Evolutionary conservation across 345 rosid genomes (phyloP), one percentile per base, ranked within the genome.

Genomic region (Crucihimalaya himalaica): DNA sequence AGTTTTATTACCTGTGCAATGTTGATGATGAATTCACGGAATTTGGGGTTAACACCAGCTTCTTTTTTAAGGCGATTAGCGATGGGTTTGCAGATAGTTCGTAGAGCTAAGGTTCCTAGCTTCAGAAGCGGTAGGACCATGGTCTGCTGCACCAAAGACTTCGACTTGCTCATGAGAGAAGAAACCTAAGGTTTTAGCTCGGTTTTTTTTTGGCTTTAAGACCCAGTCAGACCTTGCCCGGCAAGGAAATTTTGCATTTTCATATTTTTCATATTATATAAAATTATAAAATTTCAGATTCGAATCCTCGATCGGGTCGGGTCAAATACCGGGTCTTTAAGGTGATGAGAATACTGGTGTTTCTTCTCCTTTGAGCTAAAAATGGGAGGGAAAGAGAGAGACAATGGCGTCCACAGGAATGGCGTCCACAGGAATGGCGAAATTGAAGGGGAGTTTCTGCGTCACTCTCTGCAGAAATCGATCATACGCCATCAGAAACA

Each of bases 31-130:
- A 83, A 66, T 76, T 81, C 86, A 40, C 98, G 91, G 81, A 90
- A 90, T 67, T 71, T 80, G 47, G 95, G 92, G 75, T 84, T 86
- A 16, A 80, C 57, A 2, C 88, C 85, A 28, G 97, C 97, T 75
- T 87, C 84, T 61, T 84, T 87, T 81, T 93, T 93, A 67, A 93
- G 87, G 25, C 90, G 87, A 76, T 81, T 87, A 62, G 97, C 95
- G 20, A 93, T 79, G 78, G 97, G 98, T 80, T 93, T 90, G 80
- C 90, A 80, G 25, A 78, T 12, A 55, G 97, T 90, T 75, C 76
- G 89, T 18, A 90, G 81, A 14, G 90, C 90, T 37, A 90, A 90
- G n/a, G 92, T 82, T 47, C 98, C 97, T 52, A 93, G 82, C 83
- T 93, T 93, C 69, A 72, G 73, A 15, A 86, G 42, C 32, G 93